A percentile compares a stretch with the other conserved stretches of the same genome.
Evolutionary conservation across 192 early-diverging fungal species (phyloP).

Genomic region (Rhizoclosmatium globosum): DNA sequence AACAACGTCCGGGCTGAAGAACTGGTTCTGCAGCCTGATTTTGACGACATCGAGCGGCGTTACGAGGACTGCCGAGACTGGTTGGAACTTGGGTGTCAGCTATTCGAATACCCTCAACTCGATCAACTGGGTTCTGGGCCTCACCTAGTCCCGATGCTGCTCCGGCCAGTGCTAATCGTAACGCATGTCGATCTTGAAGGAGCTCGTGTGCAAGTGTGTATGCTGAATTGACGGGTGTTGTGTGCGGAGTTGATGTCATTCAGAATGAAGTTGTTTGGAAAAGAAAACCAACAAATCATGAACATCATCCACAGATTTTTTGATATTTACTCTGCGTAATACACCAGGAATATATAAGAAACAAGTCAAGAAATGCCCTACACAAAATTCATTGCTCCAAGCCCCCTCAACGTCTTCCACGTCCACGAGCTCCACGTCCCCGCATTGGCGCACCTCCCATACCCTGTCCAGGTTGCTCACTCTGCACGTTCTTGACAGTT

Average conservation of each 20-base stretch:
- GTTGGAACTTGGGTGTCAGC: conserved; percentile 43
- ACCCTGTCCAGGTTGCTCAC: conserved; percentile 71
- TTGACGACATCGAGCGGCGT: conserved; percentile 96
- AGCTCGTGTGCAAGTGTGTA: background rate
- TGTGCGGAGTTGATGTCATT: background rate
- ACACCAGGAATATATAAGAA: too few relatives aligned
- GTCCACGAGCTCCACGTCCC: conserved; percentile 48
- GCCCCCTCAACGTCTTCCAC: conserved; percentile 37
- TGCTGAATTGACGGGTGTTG: background rate
- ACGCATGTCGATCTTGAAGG: conserved; percentile 4
- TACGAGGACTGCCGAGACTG: conserved; percentile 82
- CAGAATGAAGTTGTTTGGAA: background rate
- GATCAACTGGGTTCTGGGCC: too few relatives aligned
- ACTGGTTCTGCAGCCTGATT: conserved; percentile 91
- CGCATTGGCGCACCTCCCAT: conserved; percentile 25
- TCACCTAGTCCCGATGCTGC: conserved; percentile 71
- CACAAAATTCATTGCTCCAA: background rate
- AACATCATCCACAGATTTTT: too few relatives aligned
- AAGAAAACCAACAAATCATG: background rate
- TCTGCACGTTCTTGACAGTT: conserved; percentile 92
- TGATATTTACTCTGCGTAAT: too few relatives aligned
- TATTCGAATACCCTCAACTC: background rate
- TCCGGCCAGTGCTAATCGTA: conserved; percentile 68
- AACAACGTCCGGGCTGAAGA: conserved; percentile 35
- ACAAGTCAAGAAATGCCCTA: background rate